Evolutionary conservation across 1,139 yeast genomes (phyloP).

Genomic region (Candida tetrigidarum): DNA sequence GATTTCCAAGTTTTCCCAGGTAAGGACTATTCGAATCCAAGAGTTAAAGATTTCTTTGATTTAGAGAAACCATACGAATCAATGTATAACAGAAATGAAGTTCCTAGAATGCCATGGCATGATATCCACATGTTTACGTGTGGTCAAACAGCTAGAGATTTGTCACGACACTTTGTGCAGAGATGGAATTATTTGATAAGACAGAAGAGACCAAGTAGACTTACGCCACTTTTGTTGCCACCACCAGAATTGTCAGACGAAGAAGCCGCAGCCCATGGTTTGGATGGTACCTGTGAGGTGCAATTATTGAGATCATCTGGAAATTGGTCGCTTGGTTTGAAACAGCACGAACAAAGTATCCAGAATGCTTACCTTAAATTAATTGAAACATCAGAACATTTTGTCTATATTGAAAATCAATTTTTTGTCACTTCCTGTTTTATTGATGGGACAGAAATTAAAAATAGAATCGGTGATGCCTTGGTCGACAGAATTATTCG

Average conservation of each 20-base stretch:
- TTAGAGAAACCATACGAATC: slow-evolving; percentile 89
- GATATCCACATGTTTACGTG: slow-evolving; percentile 96
- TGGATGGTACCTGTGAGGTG: slow-evolving; percentile 89
- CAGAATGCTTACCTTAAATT: slow-evolving; percentile 90
- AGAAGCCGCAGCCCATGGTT: slow-evolving; percentile 64
- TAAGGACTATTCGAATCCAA: slow-evolving; percentile 95
- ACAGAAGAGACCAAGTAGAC: slow-evolving; percentile 92
- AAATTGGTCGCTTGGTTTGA: slow-evolving; percentile 88
- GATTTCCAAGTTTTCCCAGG: slow-evolving; percentile 88
- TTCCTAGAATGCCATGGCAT: slow-evolving; percentile 99
- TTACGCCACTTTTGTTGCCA: slow-evolving; percentile 90
- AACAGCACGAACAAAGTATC: slow-evolving; percentile 85
- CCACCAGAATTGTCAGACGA: slow-evolving; percentile 84
- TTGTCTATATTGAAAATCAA: slow-evolving; percentile 92
- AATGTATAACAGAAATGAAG: slow-evolving; percentile 80
- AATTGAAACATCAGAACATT: slow-evolving; percentile 91
- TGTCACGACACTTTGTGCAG: slow-evolving; percentile 93
- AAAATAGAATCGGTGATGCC: slow-evolving; percentile 95
- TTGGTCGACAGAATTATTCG: slow-evolving; percentile 90
- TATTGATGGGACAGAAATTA: slow-evolving; percentile 83
- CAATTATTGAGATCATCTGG: slow-evolving; percentile 91
- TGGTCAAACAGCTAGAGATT: slow-evolving; percentile 95
- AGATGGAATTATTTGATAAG: slow-evolving; percentile 95
- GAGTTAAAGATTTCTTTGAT: slow-evolving; percentile 83
- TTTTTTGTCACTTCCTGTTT: slow-evolving; percentile 89